Conservation (phyloP, 257 asterid species). For the Solanum peruvianum region DNA sequence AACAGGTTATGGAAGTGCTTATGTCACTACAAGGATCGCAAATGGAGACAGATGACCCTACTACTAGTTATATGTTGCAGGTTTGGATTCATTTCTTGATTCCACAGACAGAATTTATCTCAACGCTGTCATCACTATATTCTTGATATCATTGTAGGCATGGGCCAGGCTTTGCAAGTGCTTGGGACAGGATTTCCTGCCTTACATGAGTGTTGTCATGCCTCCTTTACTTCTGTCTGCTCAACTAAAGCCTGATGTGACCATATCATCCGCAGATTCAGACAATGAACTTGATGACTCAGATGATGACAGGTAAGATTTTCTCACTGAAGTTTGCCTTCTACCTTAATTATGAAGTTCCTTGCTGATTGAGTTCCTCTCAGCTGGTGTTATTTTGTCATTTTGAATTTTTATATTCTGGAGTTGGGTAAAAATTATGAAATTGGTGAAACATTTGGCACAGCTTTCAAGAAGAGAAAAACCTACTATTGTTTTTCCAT, state of each 20-base stretch:
- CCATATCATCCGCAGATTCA: conserved; percentile 79
- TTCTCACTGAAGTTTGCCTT: background rate
- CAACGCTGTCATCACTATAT: background rate
- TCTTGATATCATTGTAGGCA: conserved; percentile 32
- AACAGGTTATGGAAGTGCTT: conserved; percentile 87
- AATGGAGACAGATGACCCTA: conserved; percentile 92
- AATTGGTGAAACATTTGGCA: background rate
- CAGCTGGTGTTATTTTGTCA: background rate
- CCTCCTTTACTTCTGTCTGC: conserved; percentile 92
- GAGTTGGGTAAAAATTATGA: background rate
- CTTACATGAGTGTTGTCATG: conserved; percentile 93
- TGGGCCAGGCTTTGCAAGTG: conserved; percentile 99
- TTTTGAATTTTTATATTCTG: background rate
- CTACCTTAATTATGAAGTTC: background rate
- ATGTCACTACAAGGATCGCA: conserved; percentile 89
- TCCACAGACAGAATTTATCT: background rate
- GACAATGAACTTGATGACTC: conserved; percentile 79
- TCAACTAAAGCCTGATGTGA: conserved; percentile 90
- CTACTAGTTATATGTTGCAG: conserved; percentile 93
- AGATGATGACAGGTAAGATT: conserved; percentile 73
- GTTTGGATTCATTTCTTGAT: conserved; percentile 21
- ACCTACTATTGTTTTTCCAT: background rate
- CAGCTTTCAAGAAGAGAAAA: background rate
- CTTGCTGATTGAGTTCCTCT: background rate
- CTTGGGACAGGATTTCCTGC: conserved; percentile 92